A percentile compares a stretch with the other conserved stretches of the same genome.
These are phyloP conservation scores for Ceratocystis ficicola DNA, from an alignment of 2,329 filamentous ascomycete genomes.

Conservation along the genomic window DNA sequence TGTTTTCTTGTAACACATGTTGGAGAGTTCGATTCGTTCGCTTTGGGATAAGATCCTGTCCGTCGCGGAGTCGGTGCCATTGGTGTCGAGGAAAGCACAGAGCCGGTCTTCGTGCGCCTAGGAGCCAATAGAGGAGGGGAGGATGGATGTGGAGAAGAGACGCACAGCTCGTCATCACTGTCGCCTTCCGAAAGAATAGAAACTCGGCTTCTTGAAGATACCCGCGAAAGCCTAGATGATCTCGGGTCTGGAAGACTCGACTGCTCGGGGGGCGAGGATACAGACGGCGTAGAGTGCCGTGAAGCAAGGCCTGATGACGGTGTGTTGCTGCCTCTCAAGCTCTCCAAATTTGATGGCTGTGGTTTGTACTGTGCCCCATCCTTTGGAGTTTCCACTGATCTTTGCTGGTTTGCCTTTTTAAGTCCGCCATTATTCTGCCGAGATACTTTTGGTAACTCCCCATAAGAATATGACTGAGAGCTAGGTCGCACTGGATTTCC, in stretches of 20 bases:
- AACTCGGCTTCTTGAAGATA: not conserved
- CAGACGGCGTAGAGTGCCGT: not conserved
- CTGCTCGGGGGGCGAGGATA: not conserved
- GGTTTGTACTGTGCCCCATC: not conserved
- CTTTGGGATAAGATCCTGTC: conserved; percentile 30
- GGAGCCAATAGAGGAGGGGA: not conserved
- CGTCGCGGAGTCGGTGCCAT: conserved; percentile 38
- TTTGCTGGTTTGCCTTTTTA: too few species aligned
- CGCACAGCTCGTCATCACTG: conserved; percentile 42
- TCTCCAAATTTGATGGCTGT: not conserved
- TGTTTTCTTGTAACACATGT: not conserved
- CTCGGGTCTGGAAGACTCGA: not conserved
- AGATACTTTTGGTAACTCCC: not conserved
- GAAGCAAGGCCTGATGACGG: not conserved
- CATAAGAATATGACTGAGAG: not conserved
- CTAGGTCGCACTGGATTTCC: not conserved
- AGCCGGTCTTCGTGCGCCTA: not conserved
- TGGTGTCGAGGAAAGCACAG: not conserved
- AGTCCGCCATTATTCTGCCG: too few species aligned
- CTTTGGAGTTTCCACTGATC: too few species aligned
- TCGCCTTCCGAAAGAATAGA: conserved; percentile 9
- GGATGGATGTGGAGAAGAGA: conserved; percentile 31
- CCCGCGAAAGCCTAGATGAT: not conserved
- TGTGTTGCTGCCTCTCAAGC: not conserved
- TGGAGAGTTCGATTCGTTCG: not conserved